Percentiles rank a stretch among this genome's conserved stretches.
phyloP scores from a whole-genome alignment of 202 grass and related monocot genomes.

The Schoenoplectus triqueter region DNA sequence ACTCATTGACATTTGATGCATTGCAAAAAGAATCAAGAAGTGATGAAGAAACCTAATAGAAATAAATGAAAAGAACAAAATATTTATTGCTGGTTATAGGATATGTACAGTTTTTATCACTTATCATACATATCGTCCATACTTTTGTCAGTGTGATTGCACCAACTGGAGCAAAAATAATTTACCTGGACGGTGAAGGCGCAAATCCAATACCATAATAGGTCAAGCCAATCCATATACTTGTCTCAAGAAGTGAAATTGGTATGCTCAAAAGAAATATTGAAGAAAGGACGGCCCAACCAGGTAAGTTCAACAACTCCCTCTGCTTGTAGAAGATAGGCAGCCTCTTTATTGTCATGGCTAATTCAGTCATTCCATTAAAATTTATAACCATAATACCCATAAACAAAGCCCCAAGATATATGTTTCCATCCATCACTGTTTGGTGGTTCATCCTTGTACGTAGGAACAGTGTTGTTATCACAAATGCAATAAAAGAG shows the following conservation, averaged over 20 bases:
- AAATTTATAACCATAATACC: slow-evolving; percentile 84
- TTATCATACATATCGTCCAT: neutral
- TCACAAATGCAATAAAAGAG: slow-evolving; percentile 72
- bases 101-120: neutral
- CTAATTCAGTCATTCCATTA: slow-evolving; percentile 95
- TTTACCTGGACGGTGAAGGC: slow-evolving; percentile 76
- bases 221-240: slow-evolving; percentile 83
- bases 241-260: slow-evolving; percentile 80
- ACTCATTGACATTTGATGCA: slow-evolving; percentile 57
- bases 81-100: neutral
- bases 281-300: slow-evolving; percentile 90
- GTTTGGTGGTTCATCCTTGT: slow-evolving; percentile 76
- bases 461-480: slow-evolving; percentile 80
- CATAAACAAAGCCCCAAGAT: slow-evolving; percentile 83
- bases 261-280: slow-evolving; percentile 81
- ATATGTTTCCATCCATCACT: slow-evolving; percentile 77
- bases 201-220: slow-evolving; percentile 90
- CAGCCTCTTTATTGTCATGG: slow-evolving; percentile 89
- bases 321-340: slow-evolving; percentile 96
- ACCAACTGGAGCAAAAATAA: neutral
- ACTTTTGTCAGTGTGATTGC: neutral
- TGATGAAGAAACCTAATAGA: slow-evolving; percentile 52
- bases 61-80: neutral
- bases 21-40: slow-evolving; percentile 48
- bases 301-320: slow-evolving; percentile 77